These are phyloP conservation scores for Porphyra umbilicalis DNA, from an alignment of 31 red algal genomes.

Conservation along the genomic window DNA sequence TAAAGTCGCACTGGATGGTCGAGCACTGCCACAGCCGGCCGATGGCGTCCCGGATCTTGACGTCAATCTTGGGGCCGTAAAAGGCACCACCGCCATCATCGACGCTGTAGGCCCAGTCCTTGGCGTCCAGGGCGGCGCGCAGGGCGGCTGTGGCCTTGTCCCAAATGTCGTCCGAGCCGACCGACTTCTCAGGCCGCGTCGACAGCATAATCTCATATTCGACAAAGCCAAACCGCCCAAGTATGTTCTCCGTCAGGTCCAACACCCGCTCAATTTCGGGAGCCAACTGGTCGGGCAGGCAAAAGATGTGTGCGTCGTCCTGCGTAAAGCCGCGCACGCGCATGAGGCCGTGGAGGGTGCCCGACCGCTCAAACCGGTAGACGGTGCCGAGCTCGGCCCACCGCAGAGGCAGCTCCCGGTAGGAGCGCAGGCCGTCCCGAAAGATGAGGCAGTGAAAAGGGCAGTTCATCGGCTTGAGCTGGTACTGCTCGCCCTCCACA, in stretches of 20 bases:
- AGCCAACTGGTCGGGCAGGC: constrained; percentile 78
- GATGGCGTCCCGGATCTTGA: constrained; percentile 98
- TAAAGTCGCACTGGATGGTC: constrained; percentile 99
- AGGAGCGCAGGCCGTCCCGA: constrained; percentile 78
- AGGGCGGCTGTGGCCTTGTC: constrained; percentile 74
- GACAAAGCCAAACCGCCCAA: constrained; percentile 90
- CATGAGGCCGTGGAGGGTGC: constrained; percentile 97
- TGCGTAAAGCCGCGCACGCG: constrained; percentile 99
- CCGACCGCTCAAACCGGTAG: constrained; percentile 96
- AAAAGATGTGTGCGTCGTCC: constrained; percentile 99
- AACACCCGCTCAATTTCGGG: constrained; percentile 90
- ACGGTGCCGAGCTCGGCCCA: constrained; percentile 99
- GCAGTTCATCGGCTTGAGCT: constrained; percentile 99
- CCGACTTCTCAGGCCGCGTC: constrained; percentile 87
- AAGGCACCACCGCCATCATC: constrained; percentile 99
- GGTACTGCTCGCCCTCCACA: constrained; percentile 79
- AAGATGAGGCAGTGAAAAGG: constrained; percentile 95
- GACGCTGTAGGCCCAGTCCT: constrained; percentile 80
- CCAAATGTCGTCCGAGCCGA: constrained; percentile 96
- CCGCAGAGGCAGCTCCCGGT: constrained; percentile 95
- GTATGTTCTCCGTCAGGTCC: constrained; percentile 79
- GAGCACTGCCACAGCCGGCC: constrained; percentile 99
- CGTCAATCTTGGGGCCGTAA: constrained; percentile 99
- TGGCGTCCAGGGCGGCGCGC: constrained; percentile 46
- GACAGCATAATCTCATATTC: constrained; percentile 97